Conservation (phyloP, 441 rosid genomes). For the Metrosideros polymorpha region DNA sequence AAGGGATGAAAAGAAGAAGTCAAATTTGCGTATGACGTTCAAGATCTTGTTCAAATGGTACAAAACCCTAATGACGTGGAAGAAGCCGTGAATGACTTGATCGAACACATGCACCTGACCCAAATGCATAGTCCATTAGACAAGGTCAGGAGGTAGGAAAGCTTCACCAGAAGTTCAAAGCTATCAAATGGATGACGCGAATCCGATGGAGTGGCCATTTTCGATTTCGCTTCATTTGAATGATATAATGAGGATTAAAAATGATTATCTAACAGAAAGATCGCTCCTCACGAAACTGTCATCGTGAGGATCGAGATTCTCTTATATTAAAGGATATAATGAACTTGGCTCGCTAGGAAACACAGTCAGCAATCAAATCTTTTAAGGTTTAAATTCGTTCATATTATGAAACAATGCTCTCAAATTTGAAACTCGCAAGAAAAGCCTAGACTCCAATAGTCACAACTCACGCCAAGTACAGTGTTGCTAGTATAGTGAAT, state of each 20-base stretch:
- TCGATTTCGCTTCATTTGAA: background rate
- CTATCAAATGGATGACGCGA: background rate
- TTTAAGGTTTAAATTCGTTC: background rate
- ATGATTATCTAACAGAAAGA: background rate
- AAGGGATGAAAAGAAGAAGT: background rate
- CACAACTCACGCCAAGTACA: background rate
- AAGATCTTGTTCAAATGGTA: background rate
- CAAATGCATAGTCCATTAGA: background rate
- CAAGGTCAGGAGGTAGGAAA: background rate
- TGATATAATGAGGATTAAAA: background rate
- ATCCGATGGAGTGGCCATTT: background rate
- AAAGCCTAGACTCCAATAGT: background rate
- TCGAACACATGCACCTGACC: background rate
- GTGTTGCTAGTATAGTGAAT: background rate
- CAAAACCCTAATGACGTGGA: background rate
- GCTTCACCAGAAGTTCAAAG: background rate
- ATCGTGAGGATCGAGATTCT: background rate
- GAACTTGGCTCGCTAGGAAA: background rate
- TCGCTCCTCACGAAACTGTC: background rate
- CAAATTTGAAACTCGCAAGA: background rate
- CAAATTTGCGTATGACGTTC: background rate
- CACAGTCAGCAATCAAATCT: background rate
- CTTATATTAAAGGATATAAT: background rate
- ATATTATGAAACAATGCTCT: background rate
- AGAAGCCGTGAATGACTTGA: background rate